Base-by-base conservation (phyloP, 2,329 filamentous ascomycete species). In the Apiospora phragmitis region DNA sequence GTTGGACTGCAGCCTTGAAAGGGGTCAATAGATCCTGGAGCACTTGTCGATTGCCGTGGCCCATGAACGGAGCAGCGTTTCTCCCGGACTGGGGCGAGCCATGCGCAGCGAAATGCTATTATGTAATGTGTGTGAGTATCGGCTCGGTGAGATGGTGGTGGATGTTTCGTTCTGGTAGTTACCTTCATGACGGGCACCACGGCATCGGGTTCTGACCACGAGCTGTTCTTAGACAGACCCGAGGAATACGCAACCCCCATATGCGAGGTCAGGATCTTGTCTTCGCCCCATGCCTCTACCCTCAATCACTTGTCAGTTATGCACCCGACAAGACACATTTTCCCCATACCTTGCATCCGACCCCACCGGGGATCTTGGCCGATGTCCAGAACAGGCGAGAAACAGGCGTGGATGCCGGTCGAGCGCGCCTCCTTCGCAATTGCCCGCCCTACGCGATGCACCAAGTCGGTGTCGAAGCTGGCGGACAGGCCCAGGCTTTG, bases 281-380 rank as follows among this genome's bases (percentile, higher is more conserved):
- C 83, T 69, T 85, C 83, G 0, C 83, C 83, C 83, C 83, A 85
- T n/a, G 80, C 81, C 75, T 85, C 83, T 81, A 42, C 45, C 42
- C 16, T 14, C 18, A 3, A 4, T 1, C 2, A 32, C 74, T n/a
- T 74, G 38, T 70, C 41, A 16, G 55, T n/a, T 26, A 21, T 11
- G n/a, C 16, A 29, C 47, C n/a, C 66, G 67, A 65, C 16, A 42
- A 49, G 11, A 16, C 3, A 42, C 12, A 21, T 18, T 21, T 9
- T 9, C 9, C 3, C 18, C 73, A 35, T 74, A 81, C 80, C 80
- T 75, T 84, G 82, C 81, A 81, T 78, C 66, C 83, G 78, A 7
- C 83, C 83, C 82, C 83, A 85, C 69, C 83, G 76, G 3, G 83
- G 81, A 62, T 85, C 83, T 66, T 83, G 80, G 1, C 81, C 83